Percentiles rank a stretch among this genome's conserved stretches.
Evolutionary conservation across 2,329 filamentous ascomycete genomes (phyloP).

Genomic region (Apiospora marii): DNA sequence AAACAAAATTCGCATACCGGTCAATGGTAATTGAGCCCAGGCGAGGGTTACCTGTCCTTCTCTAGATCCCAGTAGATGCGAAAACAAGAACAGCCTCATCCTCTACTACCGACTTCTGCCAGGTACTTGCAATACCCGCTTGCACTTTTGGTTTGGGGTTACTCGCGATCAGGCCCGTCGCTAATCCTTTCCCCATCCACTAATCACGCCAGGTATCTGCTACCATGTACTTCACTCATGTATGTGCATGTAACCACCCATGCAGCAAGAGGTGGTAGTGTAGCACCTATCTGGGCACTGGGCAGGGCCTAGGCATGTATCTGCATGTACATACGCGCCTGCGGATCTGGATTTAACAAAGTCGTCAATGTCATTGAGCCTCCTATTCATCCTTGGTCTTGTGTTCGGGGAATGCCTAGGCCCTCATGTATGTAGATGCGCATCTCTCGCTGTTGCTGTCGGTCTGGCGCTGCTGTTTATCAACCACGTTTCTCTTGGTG

Average conservation of each 20-base stretch:
- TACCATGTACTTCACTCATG: no score
- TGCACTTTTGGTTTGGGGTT: constrained; percentile 2
- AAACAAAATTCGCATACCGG: not conserved
- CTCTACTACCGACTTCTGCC: not conserved
- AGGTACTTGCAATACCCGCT: constrained; percentile 10
- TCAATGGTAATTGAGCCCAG: not conserved
- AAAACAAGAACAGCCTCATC: constrained; percentile 20
- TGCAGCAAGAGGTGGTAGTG: no score
- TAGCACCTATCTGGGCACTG: no score
- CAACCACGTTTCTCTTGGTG: not conserved
- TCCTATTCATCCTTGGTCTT: not conserved
- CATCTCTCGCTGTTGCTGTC: not conserved
- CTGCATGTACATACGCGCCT: not conserved
- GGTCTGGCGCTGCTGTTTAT: not conserved
- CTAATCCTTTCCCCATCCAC: constrained; percentile 13
- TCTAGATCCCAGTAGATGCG: constrained; percentile 7
- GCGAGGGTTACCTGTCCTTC: constrained; percentile 11
- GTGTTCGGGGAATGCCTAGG: not conserved
- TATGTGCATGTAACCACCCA: no score
- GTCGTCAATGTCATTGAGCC: not conserved
- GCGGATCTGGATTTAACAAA: not conserved
- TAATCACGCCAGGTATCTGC: not conserved
- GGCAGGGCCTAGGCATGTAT: not conserved
- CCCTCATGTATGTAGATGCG: not conserved
- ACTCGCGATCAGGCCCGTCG: constrained; percentile 19